These are phyloP conservation scores for Glarea lozoyensis DNA, from an alignment of 495 filamentous ascomycete genomes.

Conservation along the genomic window DNA sequence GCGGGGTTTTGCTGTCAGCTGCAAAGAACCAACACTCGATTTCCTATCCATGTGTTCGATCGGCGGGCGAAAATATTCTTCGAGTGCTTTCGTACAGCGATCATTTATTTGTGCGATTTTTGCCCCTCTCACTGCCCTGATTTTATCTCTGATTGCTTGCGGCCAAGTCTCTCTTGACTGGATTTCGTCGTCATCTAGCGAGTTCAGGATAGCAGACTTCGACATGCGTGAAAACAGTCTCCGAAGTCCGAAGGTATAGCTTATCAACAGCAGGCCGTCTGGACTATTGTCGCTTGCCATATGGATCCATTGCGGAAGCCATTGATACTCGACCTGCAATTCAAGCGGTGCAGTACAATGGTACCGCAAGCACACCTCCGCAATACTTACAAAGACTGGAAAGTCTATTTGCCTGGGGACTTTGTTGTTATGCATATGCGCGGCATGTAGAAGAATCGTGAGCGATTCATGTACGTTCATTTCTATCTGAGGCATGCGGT, in stretches of 20 bases:
- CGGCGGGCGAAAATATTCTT: constrained; percentile 24
- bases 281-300: constrained; percentile 18
- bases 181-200: constrained; percentile 20
- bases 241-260: constrained; percentile 30
- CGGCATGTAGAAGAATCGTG: constrained; percentile 30
- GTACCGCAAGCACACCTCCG: constrained; percentile 28
- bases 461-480: constrained; percentile 24
- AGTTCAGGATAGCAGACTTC: constrained; percentile 28
- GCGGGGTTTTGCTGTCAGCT: constrained; percentile 19
- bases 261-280: constrained; percentile 30
- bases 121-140: constrained; percentile 24
- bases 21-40: constrained; percentile 9
- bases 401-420: constrained; percentile 29
- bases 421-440: constrained; percentile 31
- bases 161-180: constrained; percentile 23
- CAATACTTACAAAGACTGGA: constrained; percentile 30
- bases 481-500: constrained; percentile 32
- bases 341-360: constrained; percentile 31
- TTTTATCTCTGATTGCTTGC: constrained; percentile 23
- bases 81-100: constrained; percentile 19
- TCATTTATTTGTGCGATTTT: constrained; percentile 29
- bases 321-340: constrained; percentile 29
- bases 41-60: constrained; percentile 3
- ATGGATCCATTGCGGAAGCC: constrained; percentile 31
- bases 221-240: constrained; percentile 28